phyloP scores from a whole-genome alignment of 805 yeast genomes.

The Teunomyces cretensis region DNA sequence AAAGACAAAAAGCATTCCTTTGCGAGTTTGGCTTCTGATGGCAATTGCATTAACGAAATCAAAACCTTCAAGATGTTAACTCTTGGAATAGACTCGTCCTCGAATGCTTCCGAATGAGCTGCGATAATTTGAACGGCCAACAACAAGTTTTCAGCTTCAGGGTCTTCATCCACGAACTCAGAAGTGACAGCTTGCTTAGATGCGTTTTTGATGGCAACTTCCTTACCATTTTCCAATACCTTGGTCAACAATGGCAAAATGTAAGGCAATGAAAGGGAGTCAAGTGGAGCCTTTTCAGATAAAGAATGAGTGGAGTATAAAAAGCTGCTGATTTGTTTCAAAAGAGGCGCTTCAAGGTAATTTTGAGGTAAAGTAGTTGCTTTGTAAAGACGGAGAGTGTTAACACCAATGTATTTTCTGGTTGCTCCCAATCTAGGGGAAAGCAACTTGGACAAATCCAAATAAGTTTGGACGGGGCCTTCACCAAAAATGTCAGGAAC shows the following conservation, averaged over 20 bases:
- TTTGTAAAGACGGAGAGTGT: slow-evolving; percentile 59
- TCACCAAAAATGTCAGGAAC: slow-evolving; percentile 40
- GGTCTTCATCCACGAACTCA: slow-evolving; percentile 77
- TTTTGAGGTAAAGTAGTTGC: slow-evolving; percentile 47
- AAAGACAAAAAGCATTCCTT: slow-evolving; percentile 80
- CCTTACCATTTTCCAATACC: slow-evolving; percentile 66
- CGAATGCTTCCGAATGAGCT: slow-evolving; percentile 67
- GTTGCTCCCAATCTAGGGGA: slow-evolving; percentile 52
- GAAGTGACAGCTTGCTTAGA: slow-evolving; percentile 51
- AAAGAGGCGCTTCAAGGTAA: slow-evolving; percentile 50
- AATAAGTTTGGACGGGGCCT: slow-evolving; percentile 48
- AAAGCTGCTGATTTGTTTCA: slow-evolving; percentile 60
- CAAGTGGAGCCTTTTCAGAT: slow-evolving; percentile 71
- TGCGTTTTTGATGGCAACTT: slow-evolving; percentile 51
- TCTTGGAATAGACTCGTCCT: slow-evolving; percentile 68
- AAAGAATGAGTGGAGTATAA: slow-evolving; percentile 74
- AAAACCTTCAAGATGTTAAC: slow-evolving; percentile 59
- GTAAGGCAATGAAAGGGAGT: slow-evolving; percentile 66
- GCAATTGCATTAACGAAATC: slow-evolving; percentile 64
- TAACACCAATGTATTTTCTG: slow-evolving; percentile 62
- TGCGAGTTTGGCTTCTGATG: slow-evolving; percentile 76
- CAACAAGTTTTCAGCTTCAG: slow-evolving; percentile 83
- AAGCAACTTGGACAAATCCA: slow-evolving; percentile 53
- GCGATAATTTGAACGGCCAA: slow-evolving; percentile 74
- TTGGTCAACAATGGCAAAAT: slow-evolving; percentile 70